phyloP scores from a whole-genome alignment of 352 stramenopile genomes.

The Phytophthora palmivora region DNA sequence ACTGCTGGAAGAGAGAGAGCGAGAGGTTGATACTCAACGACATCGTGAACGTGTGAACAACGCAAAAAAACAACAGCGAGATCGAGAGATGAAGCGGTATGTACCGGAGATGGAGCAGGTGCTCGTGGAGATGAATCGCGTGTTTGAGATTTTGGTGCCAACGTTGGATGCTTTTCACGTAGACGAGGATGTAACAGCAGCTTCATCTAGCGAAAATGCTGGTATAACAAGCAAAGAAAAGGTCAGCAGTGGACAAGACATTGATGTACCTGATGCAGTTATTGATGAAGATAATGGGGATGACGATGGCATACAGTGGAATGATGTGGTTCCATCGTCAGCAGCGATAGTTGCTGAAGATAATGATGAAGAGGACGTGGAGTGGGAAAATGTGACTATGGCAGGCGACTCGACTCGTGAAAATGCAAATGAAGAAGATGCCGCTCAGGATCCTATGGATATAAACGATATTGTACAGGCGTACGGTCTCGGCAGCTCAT shows the following conservation, averaged over 20 bases:
- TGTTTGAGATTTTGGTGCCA: conserved; percentile 79
- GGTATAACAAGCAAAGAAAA: neutral
- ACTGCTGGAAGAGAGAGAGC: conserved; percentile 25
- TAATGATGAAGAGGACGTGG: conserved; percentile 24
- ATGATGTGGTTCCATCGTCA: conserved; percentile 15
- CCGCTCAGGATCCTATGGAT: conserved; percentile 51
- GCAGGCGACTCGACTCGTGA: neutral
- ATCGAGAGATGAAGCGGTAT: conserved; percentile 55
- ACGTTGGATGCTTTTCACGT: conserved; percentile 73
- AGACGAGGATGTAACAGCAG: conserved; percentile 2
- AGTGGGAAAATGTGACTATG: conserved; percentile 32
- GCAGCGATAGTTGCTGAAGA: conserved; percentile 8
- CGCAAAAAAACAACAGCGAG: conserved; percentile 39
- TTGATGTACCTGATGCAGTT: neutral
- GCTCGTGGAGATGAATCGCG: conserved; percentile 73
- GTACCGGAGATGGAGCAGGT: conserved; percentile 73
- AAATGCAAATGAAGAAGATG: conserved; percentile 7
- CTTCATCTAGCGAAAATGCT: neutral
- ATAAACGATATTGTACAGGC: conserved; percentile 83
- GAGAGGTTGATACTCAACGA: conserved; percentile 9
- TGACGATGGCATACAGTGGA: conserved; percentile 36
- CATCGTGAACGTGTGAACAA: conserved; percentile 32
- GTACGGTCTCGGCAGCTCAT: conserved; percentile 79
- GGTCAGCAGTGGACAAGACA: neutral
- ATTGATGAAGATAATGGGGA: neutral